phyloP scores from a whole-genome alignment of 768 basidiomycete species.

The Jaapia argillacea region DNA sequence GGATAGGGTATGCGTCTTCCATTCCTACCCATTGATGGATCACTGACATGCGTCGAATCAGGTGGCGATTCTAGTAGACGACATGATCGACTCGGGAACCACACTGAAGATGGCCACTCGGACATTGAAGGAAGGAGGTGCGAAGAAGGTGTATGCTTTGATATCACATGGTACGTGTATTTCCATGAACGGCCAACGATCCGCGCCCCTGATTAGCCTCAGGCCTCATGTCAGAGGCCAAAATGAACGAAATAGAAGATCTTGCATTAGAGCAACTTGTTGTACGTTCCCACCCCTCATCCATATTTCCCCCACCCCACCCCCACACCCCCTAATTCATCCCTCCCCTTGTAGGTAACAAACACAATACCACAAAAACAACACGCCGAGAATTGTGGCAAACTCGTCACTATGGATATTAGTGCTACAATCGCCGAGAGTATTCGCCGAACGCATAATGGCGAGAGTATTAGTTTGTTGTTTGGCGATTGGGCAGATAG shows the following conservation, averaged over 20 bases:
- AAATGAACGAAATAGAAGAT: constrained; percentile 54
- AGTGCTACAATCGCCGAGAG: constrained; percentile 91
- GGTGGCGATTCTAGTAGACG: constrained; percentile 94
- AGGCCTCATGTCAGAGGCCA: constrained; percentile 77
- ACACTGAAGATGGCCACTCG: constrained; percentile 81
- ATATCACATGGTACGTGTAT: constrained; percentile 75
- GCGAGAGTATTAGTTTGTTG: constrained; percentile 82
- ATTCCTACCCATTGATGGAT: neutral
- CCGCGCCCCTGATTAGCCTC: too few relatives aligned
- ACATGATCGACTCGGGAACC: constrained; percentile 94
- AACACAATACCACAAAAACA: constrained; percentile 87
- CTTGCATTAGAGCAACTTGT: constrained; percentile 82
- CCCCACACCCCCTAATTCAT: constrained; percentile 5
- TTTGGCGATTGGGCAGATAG: constrained; percentile 84
- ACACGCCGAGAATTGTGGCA: constrained; percentile 52
- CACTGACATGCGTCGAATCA: constrained; percentile 18
- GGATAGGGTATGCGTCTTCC: constrained; percentile 54
- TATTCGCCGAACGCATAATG: constrained; percentile 90
- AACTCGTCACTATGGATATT: constrained; percentile 85
- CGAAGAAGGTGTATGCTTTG: constrained; percentile 75
- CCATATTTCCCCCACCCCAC: neutral
- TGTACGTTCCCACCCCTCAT: constrained; percentile 34
- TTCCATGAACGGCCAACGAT: too few relatives aligned
- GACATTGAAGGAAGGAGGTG: constrained; percentile 86
- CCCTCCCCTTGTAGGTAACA: constrained; percentile 53